Percentiles rank a stretch among this genome's conserved stretches.
Conservation (phyloP, 2,329 filamentous ascomycete genomes). For the Colletotrichum phormii region DNA sequence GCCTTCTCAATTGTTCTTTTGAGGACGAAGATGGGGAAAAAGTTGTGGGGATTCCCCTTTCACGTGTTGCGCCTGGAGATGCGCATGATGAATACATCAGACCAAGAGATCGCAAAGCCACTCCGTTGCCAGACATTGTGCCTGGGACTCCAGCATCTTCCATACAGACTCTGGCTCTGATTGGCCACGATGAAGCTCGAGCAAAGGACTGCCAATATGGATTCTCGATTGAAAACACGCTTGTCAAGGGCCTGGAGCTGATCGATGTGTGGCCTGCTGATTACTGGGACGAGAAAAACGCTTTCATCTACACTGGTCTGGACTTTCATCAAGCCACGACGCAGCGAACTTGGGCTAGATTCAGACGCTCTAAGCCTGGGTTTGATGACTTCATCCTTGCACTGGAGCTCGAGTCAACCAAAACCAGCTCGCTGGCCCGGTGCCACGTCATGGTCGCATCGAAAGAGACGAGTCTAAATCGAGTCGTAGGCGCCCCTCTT, state of each 20-base stretch:
- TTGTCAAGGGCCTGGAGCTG: background rate
- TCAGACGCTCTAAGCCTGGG: background rate
- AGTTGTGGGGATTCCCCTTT: constrained; percentile 1
- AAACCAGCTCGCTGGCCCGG: background rate
- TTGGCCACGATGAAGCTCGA: background rate
- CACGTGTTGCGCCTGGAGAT: background rate
- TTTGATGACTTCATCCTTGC: background rate
- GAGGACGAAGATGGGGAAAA: background rate
- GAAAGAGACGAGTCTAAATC: background rate
- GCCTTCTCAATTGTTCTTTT: background rate
- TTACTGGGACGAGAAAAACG: background rate
- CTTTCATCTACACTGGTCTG: background rate
- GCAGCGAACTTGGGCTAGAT: background rate
- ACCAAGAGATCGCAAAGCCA: background rate
- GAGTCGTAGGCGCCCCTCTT: background rate
- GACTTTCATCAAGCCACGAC: background rate
- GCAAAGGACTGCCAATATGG: background rate
- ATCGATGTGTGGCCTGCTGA: background rate
- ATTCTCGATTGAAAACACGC: background rate
- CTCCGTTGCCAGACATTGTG: background rate
- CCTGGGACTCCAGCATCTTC: background rate
- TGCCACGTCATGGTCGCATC: constrained; percentile 4
- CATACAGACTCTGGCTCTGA: background rate
- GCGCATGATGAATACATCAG: constrained; percentile 2
- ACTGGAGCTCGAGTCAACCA: background rate